These are phyloP conservation scores for Chenopodium berlandieri DNA, from an alignment of 148 eudicot species.

Conservation along the genomic window DNA sequence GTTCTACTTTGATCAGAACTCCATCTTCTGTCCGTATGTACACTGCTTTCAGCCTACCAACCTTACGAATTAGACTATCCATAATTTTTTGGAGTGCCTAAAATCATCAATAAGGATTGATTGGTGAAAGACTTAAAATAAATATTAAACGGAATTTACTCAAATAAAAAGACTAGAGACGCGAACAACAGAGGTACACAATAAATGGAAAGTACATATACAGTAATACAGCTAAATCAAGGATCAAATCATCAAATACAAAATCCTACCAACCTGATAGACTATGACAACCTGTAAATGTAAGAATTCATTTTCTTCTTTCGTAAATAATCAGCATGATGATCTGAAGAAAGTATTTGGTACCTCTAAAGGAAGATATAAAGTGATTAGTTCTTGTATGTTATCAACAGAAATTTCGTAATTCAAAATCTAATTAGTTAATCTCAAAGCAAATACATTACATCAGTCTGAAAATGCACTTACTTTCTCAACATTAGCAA, in stretches of 20 bases:
- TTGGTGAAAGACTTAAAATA: not conserved
- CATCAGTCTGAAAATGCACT: not conserved
- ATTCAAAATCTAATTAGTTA: not conserved
- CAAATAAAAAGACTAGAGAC: not conserved
- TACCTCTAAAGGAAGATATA: slow-evolving; percentile 18
- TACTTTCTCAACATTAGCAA: slow-evolving; percentile 31
- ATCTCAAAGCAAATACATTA: not conserved
- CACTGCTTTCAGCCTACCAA: slow-evolving; percentile 28
- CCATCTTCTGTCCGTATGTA: slow-evolving; percentile 26
- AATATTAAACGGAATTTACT: not conserved
- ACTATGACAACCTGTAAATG: no score
- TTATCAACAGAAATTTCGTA: not conserved
- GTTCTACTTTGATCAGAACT: slow-evolving; percentile 20
- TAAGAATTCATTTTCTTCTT: slow-evolving; percentile 28
- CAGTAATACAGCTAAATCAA: not conserved
- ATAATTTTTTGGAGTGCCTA: slow-evolving; percentile 26
- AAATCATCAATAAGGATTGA: no score
- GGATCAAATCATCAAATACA: no score
- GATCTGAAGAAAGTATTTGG: slow-evolving; percentile 27
- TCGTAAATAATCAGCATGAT: slow-evolving; percentile 27
- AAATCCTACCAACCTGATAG: slow-evolving; percentile 21
- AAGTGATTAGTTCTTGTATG: not conserved
- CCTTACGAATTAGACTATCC: slow-evolving; percentile 25
- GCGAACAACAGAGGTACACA: not conserved
- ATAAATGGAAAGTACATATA: not conserved